Conservation (phyloP, 768 basidiomycete species). For the Ramaria sp. region DNA sequence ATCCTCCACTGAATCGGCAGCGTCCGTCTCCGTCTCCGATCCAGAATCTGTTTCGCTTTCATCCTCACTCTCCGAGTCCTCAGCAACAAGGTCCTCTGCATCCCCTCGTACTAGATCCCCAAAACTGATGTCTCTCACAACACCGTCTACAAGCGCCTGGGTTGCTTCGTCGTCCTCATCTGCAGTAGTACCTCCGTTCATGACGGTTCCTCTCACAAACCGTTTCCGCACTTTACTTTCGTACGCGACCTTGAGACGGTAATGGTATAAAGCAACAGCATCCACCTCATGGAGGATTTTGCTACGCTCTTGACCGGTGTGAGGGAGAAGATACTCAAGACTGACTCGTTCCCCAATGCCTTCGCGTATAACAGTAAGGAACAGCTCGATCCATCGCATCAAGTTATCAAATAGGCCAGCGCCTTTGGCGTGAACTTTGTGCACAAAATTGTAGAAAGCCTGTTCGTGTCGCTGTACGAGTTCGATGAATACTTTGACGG, state of each 20-base stretch:
- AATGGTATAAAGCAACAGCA: constrained; percentile 83
- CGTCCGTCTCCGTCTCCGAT: constrained; percentile 21
- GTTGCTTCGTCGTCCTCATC: constrained; percentile 80
- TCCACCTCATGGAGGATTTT: constrained; percentile 81
- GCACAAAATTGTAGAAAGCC: constrained; percentile 91
- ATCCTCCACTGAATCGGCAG: constrained; percentile 30
- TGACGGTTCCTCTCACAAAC: constrained; percentile 45
- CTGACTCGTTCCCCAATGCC: constrained; percentile 67
- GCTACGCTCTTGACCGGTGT: constrained; percentile 63
- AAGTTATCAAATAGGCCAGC: constrained; percentile 86
- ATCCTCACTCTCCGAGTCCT: constrained; percentile 38
- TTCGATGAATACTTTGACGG: constrained; percentile 89
- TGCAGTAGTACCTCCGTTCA: constrained; percentile 26
- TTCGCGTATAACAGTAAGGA: constrained; percentile 82
- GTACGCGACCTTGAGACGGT: constrained; percentile 84
- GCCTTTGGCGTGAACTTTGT: constrained; percentile 97
- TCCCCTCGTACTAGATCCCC: constrained; percentile 70
- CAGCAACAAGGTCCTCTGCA: constrained; percentile 70
- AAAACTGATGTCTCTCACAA: constrained; percentile 75
- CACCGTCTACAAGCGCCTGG: constrained; percentile 64
- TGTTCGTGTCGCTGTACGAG: constrained; percentile 92
- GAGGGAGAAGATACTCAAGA: constrained; percentile 85
- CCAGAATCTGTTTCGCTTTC: constrained; percentile 29
- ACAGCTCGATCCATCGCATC: constrained; percentile 96
- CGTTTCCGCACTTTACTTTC: constrained; percentile 86